A percentile compares a stretch with the other conserved stretches of the same genome.
These are phyloP conservation scores for Colletotrichum sp. DNA, from an alignment of 2,329 filamentous ascomycete species.

Conservation along the genomic window DNA sequence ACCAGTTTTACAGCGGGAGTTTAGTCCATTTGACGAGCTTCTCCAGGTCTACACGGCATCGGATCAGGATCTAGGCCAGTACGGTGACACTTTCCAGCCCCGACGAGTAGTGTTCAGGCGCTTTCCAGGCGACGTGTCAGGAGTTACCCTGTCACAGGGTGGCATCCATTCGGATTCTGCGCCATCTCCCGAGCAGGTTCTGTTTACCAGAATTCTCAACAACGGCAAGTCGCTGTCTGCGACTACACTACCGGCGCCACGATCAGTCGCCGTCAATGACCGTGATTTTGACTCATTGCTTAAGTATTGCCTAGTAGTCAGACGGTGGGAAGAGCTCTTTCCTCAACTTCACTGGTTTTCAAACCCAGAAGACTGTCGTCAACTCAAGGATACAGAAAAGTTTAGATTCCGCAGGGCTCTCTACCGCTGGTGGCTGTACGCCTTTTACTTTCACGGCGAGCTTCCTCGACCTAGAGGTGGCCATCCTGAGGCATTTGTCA, in stretches of 20 bases:
- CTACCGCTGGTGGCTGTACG: slow-evolving; percentile 61
- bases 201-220: not conserved
- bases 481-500: slow-evolving; percentile 42
- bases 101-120: slow-evolving; percentile 44
- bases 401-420: slow-evolving; percentile 54
- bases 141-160: slow-evolving; percentile 23
- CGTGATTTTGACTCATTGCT: slow-evolving; percentile 38
- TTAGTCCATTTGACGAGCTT: slow-evolving; percentile 49
- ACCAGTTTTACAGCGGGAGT: slow-evolving; percentile 45
- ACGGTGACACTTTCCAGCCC: slow-evolving; percentile 39
- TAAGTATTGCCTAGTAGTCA: slow-evolving; percentile 38
- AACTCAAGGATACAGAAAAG: slow-evolving; percentile 46
- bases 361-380: slow-evolving; percentile 48
- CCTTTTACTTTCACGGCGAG: slow-evolving; percentile 56
- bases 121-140: slow-evolving; percentile 33
- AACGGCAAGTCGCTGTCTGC: not conserved
- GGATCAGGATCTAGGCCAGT: slow-evolving; percentile 35
- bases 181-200: not conserved
- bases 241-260: not conserved
- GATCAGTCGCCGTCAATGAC: slow-evolving; percentile 34
- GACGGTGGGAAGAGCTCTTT: slow-evolving; percentile 43
- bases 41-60: slow-evolving; percentile 52
- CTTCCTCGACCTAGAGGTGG: slow-evolving; percentile 40
- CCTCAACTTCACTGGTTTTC: slow-evolving; percentile 53
- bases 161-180: not conserved